Evolutionary conservation across 768 basidiomycete species (phyloP), one percentile per base, ranked within the genome.

Genomic region (Leccinum ochraceum): DNA sequence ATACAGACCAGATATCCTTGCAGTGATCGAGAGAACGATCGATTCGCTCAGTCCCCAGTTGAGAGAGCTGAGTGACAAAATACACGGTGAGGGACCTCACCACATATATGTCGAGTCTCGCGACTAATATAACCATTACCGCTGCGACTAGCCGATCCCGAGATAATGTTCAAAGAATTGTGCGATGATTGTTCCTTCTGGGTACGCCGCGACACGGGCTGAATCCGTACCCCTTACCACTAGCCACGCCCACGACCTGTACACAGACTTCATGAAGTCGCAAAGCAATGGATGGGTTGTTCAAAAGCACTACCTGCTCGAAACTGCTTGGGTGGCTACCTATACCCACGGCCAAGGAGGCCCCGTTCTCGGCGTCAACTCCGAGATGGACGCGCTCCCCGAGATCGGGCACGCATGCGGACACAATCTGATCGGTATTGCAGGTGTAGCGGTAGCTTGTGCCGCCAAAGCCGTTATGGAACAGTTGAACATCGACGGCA

Each of bases 381-480:
- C 90, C 16, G 92, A 93, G 82, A 86, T 87, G 86, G 86, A 87
- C 58, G 87, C 87, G 1, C 75, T 88, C 11, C 74, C 74, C 17
- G 76, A 82, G 0, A 78, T 87, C 42, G 85, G 89, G 0, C 89
- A 90, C 63, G 89, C 87, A 1, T 93, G 91, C 66, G 91, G 91
- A 3, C 91, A 94, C 69, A 93, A 93, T 66, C 77, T 94, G 53
- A 93, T 94, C 55, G 90, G 88, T 1, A 89, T 92, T 24, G 66
- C 79, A 57, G 90, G 90, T 4, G 86, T 92, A 13, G 89, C 86
- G 2, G 81, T 90, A 28, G 87, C 90, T 0, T 79, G 84, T 56
- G 88, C 86, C 0, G 80, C 88, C n/a, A 87, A 85, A 68, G 79
- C 79, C 6, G 88, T 83, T 1, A 75, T 93, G 61, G 74, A 86